Conservation (phyloP, 768 basidiomycete genomes). For the Suillus cothurnatus region DNA sequence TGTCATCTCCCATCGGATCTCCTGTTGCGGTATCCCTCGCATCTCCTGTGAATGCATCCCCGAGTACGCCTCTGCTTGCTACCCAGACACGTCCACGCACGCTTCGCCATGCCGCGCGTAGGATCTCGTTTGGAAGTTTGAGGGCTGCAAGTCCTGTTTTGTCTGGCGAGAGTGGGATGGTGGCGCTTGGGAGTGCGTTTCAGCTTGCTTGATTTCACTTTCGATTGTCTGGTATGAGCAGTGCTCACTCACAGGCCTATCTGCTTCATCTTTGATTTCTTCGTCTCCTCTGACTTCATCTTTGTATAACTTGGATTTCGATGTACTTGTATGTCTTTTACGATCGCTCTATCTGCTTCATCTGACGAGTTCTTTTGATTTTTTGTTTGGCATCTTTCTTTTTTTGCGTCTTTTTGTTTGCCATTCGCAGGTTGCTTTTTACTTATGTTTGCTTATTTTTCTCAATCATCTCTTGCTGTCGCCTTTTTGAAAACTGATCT, state of each 20-base stretch:
- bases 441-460: constrained; percentile 8
- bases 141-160: constrained; percentile 39
- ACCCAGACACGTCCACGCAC: constrained; percentile 24
- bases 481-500: not conserved
- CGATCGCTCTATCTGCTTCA: not conserved
- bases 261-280: constrained; percentile 1
- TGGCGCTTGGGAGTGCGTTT: constrained; percentile 70
- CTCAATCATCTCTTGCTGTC: not conserved
- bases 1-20: constrained; percentile 26
- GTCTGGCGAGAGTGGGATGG: constrained; percentile 34
- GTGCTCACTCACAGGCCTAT: not conserved
- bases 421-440: not conserved
- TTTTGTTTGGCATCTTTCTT: not conserved
- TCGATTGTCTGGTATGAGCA: not conserved
- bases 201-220: constrained; percentile 49
- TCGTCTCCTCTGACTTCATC: not conserved
- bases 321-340: constrained; percentile 2
- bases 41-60: constrained; percentile 15
- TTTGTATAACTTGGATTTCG: constrained; percentile 7
- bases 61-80: constrained; percentile 11
- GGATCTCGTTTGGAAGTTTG: constrained; percentile 69
- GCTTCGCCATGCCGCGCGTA: constrained; percentile 43
- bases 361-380: constrained; percentile 1
- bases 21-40: constrained; percentile 6
- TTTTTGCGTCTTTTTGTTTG: not conserved